A percentile compares a stretch with the other conserved stretches of the same genome.
phyloP scores from a whole-genome alignment of 2,329 filamentous ascomycete genomes.

The Grosmannia clavigera region DNA sequence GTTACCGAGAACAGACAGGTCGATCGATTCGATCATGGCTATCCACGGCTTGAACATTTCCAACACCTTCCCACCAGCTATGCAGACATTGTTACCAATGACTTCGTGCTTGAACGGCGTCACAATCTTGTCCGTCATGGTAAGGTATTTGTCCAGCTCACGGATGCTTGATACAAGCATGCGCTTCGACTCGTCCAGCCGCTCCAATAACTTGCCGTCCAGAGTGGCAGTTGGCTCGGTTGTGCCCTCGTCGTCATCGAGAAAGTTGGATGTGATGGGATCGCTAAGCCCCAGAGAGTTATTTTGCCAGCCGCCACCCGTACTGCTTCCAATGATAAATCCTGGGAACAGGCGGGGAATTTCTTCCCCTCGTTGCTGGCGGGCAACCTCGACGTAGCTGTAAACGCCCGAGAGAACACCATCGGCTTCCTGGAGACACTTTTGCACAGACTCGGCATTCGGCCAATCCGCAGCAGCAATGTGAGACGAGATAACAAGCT shows the following conservation, averaged over 20 bases:
- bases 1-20: conserved; percentile 66
- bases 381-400: conserved; percentile 90
- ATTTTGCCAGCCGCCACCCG: conserved; percentile 80
- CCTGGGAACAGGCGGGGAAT: conserved; percentile 88
- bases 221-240: conserved; percentile 61
- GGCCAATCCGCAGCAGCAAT: conserved; percentile 96
- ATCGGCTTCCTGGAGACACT: conserved; percentile 94
- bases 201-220: conserved; percentile 65
- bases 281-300: conserved; percentile 54
- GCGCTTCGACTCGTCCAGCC: conserved; percentile 74
- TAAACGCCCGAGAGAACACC: conserved; percentile 89
- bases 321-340: conserved; percentile 75
- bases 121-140: conserved; percentile 68
- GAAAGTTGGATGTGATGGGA: conserved; percentile 67
- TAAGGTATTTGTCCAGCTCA: conserved; percentile 73
- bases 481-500: conserved; percentile 92
- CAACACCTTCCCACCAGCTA: conserved; percentile 64
- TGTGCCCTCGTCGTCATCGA: conserved; percentile 66
- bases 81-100: conserved; percentile 72
- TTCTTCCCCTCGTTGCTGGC: conserved; percentile 84
- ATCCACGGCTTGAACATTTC: conserved; percentile 88
- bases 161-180: conserved; percentile 77
- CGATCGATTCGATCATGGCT: conserved; percentile 79
- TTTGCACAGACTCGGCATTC: conserved; percentile 82
- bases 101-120: conserved; percentile 65